These are phyloP conservation scores for Leptomonas pyrrhocoris DNA, from an alignment of 208 protist genomes.

Conservation along the genomic window DNA sequence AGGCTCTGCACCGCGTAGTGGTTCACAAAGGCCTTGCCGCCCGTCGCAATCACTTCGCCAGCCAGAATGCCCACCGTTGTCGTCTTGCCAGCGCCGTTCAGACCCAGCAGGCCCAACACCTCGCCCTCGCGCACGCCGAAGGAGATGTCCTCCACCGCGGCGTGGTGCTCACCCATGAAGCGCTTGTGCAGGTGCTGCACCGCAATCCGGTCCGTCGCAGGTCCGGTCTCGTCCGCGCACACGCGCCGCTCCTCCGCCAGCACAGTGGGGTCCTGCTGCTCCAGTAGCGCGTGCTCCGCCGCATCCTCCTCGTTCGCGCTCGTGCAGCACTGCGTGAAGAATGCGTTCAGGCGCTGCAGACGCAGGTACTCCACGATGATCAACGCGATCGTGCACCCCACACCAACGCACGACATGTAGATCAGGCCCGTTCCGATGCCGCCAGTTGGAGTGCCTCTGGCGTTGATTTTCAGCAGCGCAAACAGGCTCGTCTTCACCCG, in stretches of 20 bases:
- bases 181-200: conserved; percentile 73
- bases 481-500: conserved; percentile 45
- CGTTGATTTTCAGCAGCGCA: conserved; percentile 34
- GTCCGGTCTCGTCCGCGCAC: conserved; percentile 40
- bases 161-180: conserved; percentile 33
- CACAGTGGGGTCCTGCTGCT: conserved; percentile 39
- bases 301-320: conserved; percentile 24
- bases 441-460: conserved; percentile 32
- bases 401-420: conserved; percentile 75
- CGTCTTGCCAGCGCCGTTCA: conserved; percentile 93
- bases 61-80: conserved; percentile 87
- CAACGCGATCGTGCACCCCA: conserved; percentile 54
- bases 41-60: conserved; percentile 71
- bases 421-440: conserved; percentile 73
- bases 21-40: conserved; percentile 74
- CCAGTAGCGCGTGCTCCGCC: conserved; percentile 23
- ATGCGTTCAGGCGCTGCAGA: conserved; percentile 33
- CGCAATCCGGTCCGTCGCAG: conserved; percentile 53
- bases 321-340: conserved; percentile 25
- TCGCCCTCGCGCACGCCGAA: conserved; percentile 80
- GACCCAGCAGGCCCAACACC: conserved; percentile 87
- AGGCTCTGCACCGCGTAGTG: conserved; percentile 42
- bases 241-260: conserved; percentile 53
- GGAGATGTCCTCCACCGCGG: conserved; percentile 70
- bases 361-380: conserved; percentile 64